Percentiles rank a stretch among this genome's conserved stretches.
phyloP scores from a whole-genome alignment of 768 basidiomycete genomes.

The Filobasidium floriforme region DNA sequence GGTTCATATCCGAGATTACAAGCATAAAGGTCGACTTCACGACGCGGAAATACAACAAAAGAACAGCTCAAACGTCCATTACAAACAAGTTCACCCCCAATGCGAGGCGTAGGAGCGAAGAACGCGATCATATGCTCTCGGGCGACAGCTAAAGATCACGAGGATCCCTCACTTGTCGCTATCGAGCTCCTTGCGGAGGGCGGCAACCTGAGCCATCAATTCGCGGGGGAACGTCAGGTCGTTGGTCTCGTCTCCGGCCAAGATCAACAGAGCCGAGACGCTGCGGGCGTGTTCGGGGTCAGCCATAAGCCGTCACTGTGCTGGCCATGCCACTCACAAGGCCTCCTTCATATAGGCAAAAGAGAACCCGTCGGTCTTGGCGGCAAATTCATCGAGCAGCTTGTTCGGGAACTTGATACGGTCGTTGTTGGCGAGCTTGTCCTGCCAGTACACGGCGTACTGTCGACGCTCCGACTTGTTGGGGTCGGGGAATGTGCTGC shows the following conservation, averaged over 20 bases:
- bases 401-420: constrained; percentile 61
- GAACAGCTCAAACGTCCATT: background rate
- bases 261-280: constrained; percentile 63
- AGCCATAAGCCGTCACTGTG: background rate
- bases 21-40: background rate
- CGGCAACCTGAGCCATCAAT: constrained; percentile 57
- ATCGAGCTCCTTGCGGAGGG: constrained; percentile 61
- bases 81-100: too few species aligned
- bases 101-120: too few species aligned
- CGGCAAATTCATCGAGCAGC: constrained; percentile 57
- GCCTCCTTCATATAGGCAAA: constrained; percentile 86
- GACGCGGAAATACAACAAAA: background rate
- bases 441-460: constrained; percentile 73
- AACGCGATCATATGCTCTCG: too few species aligned
- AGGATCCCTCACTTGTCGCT: constrained; percentile 40
- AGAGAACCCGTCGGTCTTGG: constrained; percentile 60
- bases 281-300: constrained; percentile 44
- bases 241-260: constrained; percentile 53
- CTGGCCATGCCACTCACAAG: constrained; percentile 54
- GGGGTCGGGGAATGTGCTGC: constrained; percentile 68
- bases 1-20: background rate
- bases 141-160: background rate
- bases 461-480: constrained; percentile 56
- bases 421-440: constrained; percentile 60
- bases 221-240: constrained; percentile 52